Conservation (phyloP, 345 rosid genomes). For the Syzygium jambos region DNA sequence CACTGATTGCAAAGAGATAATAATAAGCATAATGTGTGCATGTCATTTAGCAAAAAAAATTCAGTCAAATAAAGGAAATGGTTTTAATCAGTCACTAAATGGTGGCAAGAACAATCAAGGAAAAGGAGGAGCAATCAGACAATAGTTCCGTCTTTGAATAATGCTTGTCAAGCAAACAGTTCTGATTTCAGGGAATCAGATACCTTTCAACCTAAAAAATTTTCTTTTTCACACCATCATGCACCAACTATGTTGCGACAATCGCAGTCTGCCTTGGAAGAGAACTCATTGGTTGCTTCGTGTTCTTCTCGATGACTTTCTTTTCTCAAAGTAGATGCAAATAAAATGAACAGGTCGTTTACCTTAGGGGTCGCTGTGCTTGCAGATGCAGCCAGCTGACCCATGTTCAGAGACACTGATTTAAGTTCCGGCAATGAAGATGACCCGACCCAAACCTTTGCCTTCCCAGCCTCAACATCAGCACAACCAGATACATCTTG, state of each 20-base stretch:
- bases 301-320: not conserved
- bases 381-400: constrained; percentile 31
- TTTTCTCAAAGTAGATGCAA: not conserved
- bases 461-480: constrained; percentile 21
- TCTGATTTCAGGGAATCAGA: not conserved
- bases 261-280: not conserved
- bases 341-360: not conserved
- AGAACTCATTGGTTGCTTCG: not conserved
- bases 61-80: not conserved
- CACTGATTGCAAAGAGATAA: not conserved
- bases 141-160: not conserved
- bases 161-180: not conserved
- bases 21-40: not conserved
- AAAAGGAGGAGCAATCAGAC: not conserved
- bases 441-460: constrained; percentile 27
- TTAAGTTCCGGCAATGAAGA: constrained; percentile 30
- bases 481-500: constrained; percentile 11
- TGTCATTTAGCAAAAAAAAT: not conserved
- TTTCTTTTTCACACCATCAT: not conserved
- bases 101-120: not conserved
- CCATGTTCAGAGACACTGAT: constrained; percentile 23
- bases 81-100: not conserved
- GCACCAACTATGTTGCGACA: not conserved
- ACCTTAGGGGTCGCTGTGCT: constrained; percentile 49
- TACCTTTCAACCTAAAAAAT: not conserved